A percentile compares a stretch with the other conserved stretches of the same genome.
Evolutionary conservation across 257 asterid species (phyloP).

Genomic region (Fraxinus quadrangulata): DNA sequence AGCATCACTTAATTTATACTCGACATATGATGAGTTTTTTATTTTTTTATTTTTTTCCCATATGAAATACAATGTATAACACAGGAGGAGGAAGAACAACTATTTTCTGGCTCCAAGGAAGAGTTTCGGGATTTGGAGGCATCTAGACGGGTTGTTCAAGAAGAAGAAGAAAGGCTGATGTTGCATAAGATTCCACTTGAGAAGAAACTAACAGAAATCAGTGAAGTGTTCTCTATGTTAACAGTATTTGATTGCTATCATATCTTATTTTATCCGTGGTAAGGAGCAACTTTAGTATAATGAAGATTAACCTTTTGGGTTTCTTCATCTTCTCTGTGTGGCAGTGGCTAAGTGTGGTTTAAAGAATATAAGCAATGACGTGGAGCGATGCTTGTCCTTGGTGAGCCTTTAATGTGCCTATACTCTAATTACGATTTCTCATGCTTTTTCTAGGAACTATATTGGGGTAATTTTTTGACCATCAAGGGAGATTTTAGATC

Average conservation of each 20-base stretch:
- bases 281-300: slow-evolving; percentile 1
- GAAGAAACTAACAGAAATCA: slow-evolving; percentile 74
- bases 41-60: background rate
- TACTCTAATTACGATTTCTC: slow-evolving; percentile 20
- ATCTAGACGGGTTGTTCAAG: slow-evolving; percentile 90
- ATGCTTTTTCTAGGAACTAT: background rate
- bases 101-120: slow-evolving; percentile 86
- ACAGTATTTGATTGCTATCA: slow-evolving; percentile 4
- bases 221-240: slow-evolving; percentile 45
- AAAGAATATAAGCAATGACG: slow-evolving; percentile 76
- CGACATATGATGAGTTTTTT: background rate
- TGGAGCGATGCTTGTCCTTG: slow-evolving; percentile 79
- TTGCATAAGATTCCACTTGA: slow-evolving; percentile 84
- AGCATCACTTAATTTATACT: background rate
- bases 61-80: slow-evolving; percentile 25
- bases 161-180: slow-evolving; percentile 89
- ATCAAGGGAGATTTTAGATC: slow-evolving; percentile 5
- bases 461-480: background rate
- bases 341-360: slow-evolving; percentile 85
- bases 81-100: slow-evolving; percentile 98
- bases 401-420: slow-evolving; percentile 49
- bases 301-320: slow-evolving; percentile 7
- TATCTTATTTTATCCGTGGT: slow-evolving; percentile 18
- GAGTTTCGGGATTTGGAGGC: slow-evolving; percentile 89
- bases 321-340: slow-evolving; percentile 31